phyloP scores from a whole-genome alignment of 2,329 filamentous ascomycete genomes.

The Sporothrix variecibatus region DNA sequence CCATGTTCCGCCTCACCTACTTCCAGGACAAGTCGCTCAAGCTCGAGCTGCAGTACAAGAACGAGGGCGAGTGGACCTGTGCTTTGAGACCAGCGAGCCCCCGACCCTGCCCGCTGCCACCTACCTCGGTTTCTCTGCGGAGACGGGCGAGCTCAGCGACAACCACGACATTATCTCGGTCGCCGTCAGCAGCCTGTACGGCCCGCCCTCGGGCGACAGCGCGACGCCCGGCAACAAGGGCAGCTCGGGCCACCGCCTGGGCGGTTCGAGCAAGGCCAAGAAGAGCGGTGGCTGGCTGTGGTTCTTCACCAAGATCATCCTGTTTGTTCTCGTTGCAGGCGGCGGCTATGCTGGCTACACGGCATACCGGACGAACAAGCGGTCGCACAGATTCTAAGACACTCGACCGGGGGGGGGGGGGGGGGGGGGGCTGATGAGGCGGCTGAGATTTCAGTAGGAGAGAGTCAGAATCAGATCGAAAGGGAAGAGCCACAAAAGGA shows the following conservation, averaged over 20 bases:
- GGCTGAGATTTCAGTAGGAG: neutral
- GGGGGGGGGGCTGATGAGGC: no score
- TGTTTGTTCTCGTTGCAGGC: conserved; percentile 69
- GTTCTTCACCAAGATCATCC: conserved; percentile 76
- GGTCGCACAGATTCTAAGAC: conserved; percentile 58
- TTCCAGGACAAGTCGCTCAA: conserved; percentile 93
- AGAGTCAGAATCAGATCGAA: neutral
- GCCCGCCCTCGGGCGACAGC: conserved; percentile 48
- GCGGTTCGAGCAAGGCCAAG: conserved; percentile 44
- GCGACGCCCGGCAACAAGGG: conserved; percentile 42
- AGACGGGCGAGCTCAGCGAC: conserved; percentile 95
- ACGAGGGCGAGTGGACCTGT: conserved; percentile 84
- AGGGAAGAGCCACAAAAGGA: neutral
- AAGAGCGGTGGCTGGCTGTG: conserved; percentile 58
- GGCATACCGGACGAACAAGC: conserved; percentile 70
- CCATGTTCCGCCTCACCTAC: conserved; percentile 87
- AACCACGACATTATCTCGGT: conserved; percentile 96
- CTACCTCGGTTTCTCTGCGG: conserved; percentile 77
- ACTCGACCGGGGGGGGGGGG: neutral
- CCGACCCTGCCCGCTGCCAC: conserved; percentile 77
- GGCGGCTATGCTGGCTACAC: conserved; percentile 87
- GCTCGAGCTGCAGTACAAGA: conserved; percentile 92
- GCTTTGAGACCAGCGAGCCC: conserved; percentile 74
- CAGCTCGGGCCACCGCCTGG: conserved; percentile 36
- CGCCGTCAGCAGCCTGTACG: conserved; percentile 85